Percentiles rank a stretch among this genome's conserved stretches.
These are phyloP conservation scores for Ploettnerulaceae sp. DNA, from an alignment of 2,329 filamentous ascomycete genomes.

Conservation along the genomic window DNA sequence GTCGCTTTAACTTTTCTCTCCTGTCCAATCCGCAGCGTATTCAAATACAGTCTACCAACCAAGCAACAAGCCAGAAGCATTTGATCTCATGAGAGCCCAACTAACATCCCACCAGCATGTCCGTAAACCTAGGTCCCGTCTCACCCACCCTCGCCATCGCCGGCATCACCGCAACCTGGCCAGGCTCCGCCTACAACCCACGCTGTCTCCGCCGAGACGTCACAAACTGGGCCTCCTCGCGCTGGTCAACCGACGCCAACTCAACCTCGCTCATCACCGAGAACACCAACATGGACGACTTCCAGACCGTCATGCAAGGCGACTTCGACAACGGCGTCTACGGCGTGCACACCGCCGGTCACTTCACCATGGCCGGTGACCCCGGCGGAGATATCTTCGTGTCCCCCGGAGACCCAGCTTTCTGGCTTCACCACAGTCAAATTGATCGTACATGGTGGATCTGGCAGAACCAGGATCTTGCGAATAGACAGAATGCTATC, in stretches of 20 bases:
- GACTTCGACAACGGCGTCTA: conserved; percentile 33
- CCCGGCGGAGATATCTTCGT: conserved; percentile 43
- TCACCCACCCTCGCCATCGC: conserved; percentile 31
- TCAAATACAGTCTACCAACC: too few species aligned
- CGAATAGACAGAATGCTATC: conserved; percentile 27
- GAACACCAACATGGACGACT: conserved; percentile 25
- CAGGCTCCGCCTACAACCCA: conserved; percentile 37
- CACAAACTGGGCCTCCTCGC: conserved; percentile 35
- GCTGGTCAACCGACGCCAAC: conserved; percentile 36
- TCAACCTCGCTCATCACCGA: conserved; percentile 37
- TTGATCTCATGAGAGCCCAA: not conserved
- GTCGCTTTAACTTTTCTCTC: not conserved
- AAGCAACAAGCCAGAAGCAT: too few species aligned
- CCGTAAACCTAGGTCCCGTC: conserved; percentile 45
- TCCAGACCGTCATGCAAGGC: conserved; percentile 44
- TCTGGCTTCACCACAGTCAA: conserved; percentile 43
- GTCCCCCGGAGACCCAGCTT: conserved; percentile 42
- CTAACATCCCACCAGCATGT: conserved; percentile 24
- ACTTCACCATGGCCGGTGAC: conserved; percentile 43
- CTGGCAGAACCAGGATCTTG: conserved; percentile 44
- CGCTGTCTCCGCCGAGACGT: conserved; percentile 42
- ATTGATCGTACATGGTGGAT: conserved; percentile 46
- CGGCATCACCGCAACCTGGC: conserved; percentile 1
- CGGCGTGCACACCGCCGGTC: conserved; percentile 40
- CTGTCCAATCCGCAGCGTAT: not conserved